Percentiles rank a stretch among this genome's conserved stretches.
These are phyloP conservation scores for Xylaria flabelliformis DNA, from an alignment of 495 filamentous ascomycete genomes.

Conservation along the genomic window DNA sequence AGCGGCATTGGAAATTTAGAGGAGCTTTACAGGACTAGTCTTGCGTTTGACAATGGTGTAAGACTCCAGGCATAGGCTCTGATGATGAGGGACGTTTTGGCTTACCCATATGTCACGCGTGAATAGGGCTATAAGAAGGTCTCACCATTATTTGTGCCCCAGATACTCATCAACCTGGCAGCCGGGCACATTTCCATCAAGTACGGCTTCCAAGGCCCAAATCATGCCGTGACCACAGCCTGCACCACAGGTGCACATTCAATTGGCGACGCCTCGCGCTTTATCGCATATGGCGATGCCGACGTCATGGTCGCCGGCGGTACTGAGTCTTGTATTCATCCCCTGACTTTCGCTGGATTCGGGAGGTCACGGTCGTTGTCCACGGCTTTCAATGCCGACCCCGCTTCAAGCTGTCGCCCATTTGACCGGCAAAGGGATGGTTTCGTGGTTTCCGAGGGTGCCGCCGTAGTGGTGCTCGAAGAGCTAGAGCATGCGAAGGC, in stretches of 20 bases:
- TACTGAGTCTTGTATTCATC: constrained; percentile 94
- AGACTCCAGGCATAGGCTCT: constrained; percentile 35
- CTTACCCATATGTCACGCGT: not conserved
- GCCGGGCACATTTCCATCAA: constrained; percentile 95
- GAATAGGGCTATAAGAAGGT: constrained; percentile 86
- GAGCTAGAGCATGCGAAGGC: constrained; percentile 86
- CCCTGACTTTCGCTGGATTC: constrained; percentile 90
- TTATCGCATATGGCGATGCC: constrained; percentile 89
- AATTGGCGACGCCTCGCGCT: constrained; percentile 88
- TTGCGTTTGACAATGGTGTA: constrained; percentile 77
- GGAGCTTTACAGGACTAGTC: constrained; percentile 81
- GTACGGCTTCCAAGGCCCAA: constrained; percentile 88
- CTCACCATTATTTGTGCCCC: constrained; percentile 89
- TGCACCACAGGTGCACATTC: constrained; percentile 96
- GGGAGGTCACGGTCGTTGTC: constrained; percentile 84
- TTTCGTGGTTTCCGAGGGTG: constrained; percentile 94
- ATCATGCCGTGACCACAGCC: constrained; percentile 89
- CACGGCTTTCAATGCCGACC: constrained; percentile 78
- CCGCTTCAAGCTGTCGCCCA: constrained; percentile 76
- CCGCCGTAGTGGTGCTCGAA: constrained; percentile 86
- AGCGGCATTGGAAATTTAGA: constrained; percentile 95
- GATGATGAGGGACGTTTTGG: constrained; percentile 13
- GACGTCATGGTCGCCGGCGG: constrained; percentile 95
- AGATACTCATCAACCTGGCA: constrained; percentile 90
- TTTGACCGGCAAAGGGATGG: constrained; percentile 84